Base-by-base conservation (phyloP, 2,329 filamentous ascomycete species). In the Clonostachys rhizophaga region DNA sequence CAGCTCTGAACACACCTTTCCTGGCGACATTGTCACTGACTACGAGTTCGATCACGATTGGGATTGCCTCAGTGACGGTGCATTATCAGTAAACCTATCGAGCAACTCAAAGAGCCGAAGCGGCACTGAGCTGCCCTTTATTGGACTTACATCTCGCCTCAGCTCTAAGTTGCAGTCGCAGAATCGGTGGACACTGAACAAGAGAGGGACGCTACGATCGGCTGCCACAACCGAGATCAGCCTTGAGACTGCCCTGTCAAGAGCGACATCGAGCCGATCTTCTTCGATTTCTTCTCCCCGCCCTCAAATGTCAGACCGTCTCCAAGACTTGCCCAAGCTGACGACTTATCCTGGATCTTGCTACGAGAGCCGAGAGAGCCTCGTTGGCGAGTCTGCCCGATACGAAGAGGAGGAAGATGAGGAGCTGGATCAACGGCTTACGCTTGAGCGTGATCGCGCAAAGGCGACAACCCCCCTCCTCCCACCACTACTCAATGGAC, bases 381-480 rank as follows among this genome's bases (percentile, higher is more conserved):
- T 83, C 36, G 73, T 74, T 5, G 52, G 66, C 5, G 65, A 43
- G 55, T 13, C 67, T 77, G 24, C 24, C 24, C 24, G 24, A 10
- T 30, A 10, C 3, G 40, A 73, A 72, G 47, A 72, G 75, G 36
- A 82, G 76, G 50, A 59, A n/a, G 61, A 65, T 8, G 54, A 61
- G 24, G 56, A 59, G 42, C 54, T 52, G 51, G 71, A 58, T 49
- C 70, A 66, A 47, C 70, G 64, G 54, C 70, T 55, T 60, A 81
- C 55, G 65, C 79, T 68, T 65, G 82, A 69, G 69, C 83, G 69
- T 63, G 83, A 69, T 69, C 76, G 79, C 43, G 67, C 70, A 40
- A 61, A 88, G 55, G 86, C 89, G 0, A 86, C 86, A 5, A 96
- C 91, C 4, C 92, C 91, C 37, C 76, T 96, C 8, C 75, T 96